Conservation (phyloP, 2,329 filamentous ascomycete species). For the Rhynchosporium graminicola region DNA sequence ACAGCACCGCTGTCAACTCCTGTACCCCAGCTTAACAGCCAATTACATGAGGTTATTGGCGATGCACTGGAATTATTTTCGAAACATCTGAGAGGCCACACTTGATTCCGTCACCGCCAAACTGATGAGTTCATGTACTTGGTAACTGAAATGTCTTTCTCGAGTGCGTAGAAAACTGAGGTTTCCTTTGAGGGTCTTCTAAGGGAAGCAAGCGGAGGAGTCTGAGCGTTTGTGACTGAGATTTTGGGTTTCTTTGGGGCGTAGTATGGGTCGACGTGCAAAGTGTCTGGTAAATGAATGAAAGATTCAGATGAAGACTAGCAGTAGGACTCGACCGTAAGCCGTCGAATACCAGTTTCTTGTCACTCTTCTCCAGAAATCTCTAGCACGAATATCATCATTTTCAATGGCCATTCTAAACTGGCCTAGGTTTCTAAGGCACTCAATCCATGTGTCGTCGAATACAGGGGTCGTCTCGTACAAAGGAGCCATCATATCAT, state of each 20-base stretch:
- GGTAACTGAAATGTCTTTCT: too few species aligned
- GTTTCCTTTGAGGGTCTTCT: too few species aligned
- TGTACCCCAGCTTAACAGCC: background rate
- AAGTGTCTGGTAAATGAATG: conserved; percentile 70
- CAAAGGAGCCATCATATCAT: conserved; percentile 84
- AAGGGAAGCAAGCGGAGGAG: too few species aligned
- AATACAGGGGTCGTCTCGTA: conserved; percentile 85
- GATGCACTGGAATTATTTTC: conserved; percentile 18
- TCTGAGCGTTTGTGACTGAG: too few species aligned
- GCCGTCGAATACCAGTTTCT: conserved; percentile 70
- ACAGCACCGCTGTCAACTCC: background rate
- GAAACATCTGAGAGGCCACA: conserved; percentile 8
- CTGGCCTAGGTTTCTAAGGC: conserved; percentile 79
- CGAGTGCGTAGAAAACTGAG: too few species aligned
- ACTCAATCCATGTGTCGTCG: conserved; percentile 84
- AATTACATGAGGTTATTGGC: conserved; percentile 11
- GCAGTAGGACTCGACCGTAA: conserved; percentile 72
- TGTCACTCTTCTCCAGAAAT: conserved; percentile 80
- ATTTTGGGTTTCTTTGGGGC: too few species aligned
- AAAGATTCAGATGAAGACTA: conserved; percentile 84
- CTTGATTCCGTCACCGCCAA: background rate
- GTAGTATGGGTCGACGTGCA: conserved; percentile 45
- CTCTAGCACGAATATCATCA: conserved; percentile 67
- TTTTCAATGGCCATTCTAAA: conserved; percentile 92
- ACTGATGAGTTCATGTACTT: background rate